Conservation (phyloP, 2,329 filamentous ascomycete genomes). For the Penicillium paneum region DNA sequence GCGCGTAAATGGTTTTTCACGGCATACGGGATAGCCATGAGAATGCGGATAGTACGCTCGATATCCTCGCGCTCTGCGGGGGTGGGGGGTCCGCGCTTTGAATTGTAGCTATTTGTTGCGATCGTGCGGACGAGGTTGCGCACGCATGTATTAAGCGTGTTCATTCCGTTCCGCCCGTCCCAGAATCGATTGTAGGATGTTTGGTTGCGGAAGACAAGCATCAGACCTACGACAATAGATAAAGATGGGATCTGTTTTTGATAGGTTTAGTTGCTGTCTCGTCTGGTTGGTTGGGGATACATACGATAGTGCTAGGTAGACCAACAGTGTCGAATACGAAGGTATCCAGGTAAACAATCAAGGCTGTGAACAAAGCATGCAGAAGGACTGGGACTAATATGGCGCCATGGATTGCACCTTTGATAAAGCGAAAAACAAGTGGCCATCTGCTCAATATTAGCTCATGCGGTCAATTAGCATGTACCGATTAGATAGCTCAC, state of each 20-base stretch:
- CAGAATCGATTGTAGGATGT: slow-evolving; percentile 65
- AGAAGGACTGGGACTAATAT: slow-evolving; percentile 57
- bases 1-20: slow-evolving; percentile 63
- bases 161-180: slow-evolving; percentile 58
- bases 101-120: slow-evolving; percentile 47
- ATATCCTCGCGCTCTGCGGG: slow-evolving; percentile 53
- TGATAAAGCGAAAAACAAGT: slow-evolving; percentile 62
- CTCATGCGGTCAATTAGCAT: not conserved
- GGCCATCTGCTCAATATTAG: slow-evolving; percentile 51
- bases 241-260: slow-evolving; percentile 54
- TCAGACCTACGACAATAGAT: slow-evolving; percentile 64
- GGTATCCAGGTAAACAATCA: slow-evolving; percentile 58
- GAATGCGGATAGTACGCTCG: slow-evolving; percentile 57
- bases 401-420: slow-evolving; percentile 60
- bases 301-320: slow-evolving; percentile 57
- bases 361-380: slow-evolving; percentile 57
- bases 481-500: slow-evolving; percentile 5
- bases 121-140: slow-evolving; percentile 59
- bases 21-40: slow-evolving; percentile 61
- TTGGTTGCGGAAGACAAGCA: slow-evolving; percentile 65
- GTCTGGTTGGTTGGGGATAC: slow-evolving; percentile 11
- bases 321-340: slow-evolving; percentile 51
- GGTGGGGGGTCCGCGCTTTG: slow-evolving; percentile 30
- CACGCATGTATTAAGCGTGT: slow-evolving; percentile 55
- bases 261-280: not conserved